A percentile compares a stretch with the other conserved stretches of the same genome.
Evolutionary conservation across 495 filamentous ascomycete genomes (phyloP).

Genomic region (Hypoxylon fragiforme): DNA sequence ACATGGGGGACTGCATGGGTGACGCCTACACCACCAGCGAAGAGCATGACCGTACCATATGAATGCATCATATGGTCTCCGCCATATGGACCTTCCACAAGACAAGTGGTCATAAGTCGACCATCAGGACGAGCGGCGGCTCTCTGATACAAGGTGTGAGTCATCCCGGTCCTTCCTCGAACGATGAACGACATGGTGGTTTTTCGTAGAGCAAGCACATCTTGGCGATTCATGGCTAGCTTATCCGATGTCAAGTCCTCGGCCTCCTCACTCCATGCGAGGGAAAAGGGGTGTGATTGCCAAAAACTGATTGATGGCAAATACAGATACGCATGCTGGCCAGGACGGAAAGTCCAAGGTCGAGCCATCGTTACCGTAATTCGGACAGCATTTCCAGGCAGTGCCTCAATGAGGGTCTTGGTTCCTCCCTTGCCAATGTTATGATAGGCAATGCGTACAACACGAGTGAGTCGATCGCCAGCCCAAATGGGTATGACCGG

Average conservation of each 20-base stretch:
- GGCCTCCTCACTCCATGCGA: conserved; percentile 64
- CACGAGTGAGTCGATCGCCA: conserved; percentile 62
- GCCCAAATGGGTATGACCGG: conserved; percentile 66
- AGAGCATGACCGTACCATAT: conserved; percentile 84
- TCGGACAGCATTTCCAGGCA: conserved; percentile 67
- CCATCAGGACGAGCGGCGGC: conserved; percentile 63
- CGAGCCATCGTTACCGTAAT: conserved; percentile 77
- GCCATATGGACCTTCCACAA: conserved; percentile 84
- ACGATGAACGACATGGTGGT: conserved; percentile 79
- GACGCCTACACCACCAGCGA: conserved; percentile 86
- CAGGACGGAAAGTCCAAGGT: conserved; percentile 71
- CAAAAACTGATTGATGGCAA: conserved; percentile 73
- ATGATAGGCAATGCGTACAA: conserved; percentile 60
- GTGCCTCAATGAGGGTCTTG: conserved; percentile 61
- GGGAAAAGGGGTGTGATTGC: conserved; percentile 69
- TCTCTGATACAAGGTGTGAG: conserved; percentile 70
- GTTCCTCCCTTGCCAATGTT: conserved; percentile 68
- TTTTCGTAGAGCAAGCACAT: conserved; percentile 57
- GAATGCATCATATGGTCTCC: conserved; percentile 66
- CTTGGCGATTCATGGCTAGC: conserved; percentile 59
- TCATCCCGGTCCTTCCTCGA: conserved; percentile 79
- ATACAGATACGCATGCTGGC: conserved; percentile 82
- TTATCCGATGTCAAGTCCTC: conserved; percentile 53
- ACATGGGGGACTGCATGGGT: conserved; percentile 84
- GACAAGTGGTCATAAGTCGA: conserved; percentile 61